Evolutionary conservation across 2,329 filamentous ascomycete genomes (phyloP).

Genomic region (Calonectria henricotiae): DNA sequence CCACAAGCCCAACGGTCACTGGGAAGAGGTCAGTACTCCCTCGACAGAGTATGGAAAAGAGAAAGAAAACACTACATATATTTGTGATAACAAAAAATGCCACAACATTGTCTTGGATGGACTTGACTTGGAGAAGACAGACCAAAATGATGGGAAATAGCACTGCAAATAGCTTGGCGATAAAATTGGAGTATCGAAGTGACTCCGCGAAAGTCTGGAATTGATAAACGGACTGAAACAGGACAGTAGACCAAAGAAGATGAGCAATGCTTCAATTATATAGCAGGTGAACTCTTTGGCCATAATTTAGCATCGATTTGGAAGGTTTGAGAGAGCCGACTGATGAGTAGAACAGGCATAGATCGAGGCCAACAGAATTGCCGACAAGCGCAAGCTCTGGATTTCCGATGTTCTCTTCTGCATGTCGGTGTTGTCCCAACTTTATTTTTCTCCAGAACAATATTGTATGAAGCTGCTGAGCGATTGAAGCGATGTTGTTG

Average conservation of each 20-base stretch:
- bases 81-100: conserved; percentile 38
- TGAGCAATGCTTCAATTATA: conserved; percentile 65
- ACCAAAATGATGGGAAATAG: conserved; percentile 26
- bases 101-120: conserved; percentile 14
- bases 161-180: conserved; percentile 31
- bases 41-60: not conserved
- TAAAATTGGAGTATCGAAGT: conserved; percentile 29
- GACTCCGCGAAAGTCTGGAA: conserved; percentile 19
- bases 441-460: conserved; percentile 61
- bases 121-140: conserved; percentile 25
- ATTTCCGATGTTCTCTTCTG: conserved; percentile 55
- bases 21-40: not conserved
- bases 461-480: conserved; percentile 63
- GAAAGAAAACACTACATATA: conserved; percentile 28
- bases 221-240: conserved; percentile 36
- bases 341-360: conserved; percentile 65
- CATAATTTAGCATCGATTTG: conserved; percentile 11
- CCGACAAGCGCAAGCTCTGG: conserved; percentile 64
- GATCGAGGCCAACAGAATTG: conserved; percentile 60
- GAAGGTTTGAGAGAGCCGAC: conserved; percentile 37
- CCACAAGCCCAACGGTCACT: conserved; percentile 37
- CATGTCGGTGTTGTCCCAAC: conserved; percentile 58
- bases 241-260: conserved; percentile 62
- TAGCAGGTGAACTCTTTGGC: conserved; percentile 66
- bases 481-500: conserved; percentile 59